Conservation (phyloP, 306 rosid species). For the Hippophae gyantsensis region DNA sequence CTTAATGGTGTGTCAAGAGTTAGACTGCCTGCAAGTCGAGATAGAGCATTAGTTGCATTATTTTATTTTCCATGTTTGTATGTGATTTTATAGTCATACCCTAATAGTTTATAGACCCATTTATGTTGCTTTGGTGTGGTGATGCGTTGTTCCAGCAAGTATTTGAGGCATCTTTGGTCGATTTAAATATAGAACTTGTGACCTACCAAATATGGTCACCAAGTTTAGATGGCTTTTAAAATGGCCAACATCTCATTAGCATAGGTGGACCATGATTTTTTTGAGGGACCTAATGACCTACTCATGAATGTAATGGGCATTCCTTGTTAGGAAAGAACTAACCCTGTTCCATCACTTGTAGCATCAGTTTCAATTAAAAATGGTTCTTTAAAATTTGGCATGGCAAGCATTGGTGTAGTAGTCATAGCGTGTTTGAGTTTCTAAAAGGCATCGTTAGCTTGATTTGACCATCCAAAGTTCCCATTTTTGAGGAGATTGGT, state of each 20-base stretch:
- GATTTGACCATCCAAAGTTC: not conserved
- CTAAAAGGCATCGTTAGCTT: not conserved
- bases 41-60: not conserved
- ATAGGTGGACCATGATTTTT: not conserved
- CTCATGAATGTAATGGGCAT: not conserved
- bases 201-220: not conserved
- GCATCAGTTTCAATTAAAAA: not conserved
- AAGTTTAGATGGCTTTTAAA: not conserved
- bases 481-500: too few species aligned
- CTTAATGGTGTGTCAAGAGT: too few species aligned
- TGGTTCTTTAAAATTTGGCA: not conserved
- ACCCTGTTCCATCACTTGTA: accelerated
- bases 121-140: not conserved
- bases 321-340: not conserved
- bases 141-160: not conserved
- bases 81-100: not conserved
- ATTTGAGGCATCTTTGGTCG: not conserved
- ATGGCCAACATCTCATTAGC: conserved; percentile 6
- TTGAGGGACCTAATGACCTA: not conserved
- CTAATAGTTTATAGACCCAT: not conserved
- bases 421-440: not conserved
- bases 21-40: not conserved
- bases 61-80: not conserved
- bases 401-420: not conserved
- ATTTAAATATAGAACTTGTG: conserved; percentile 1